A percentile compares a stretch with the other conserved stretches of the same genome.
These are phyloP conservation scores for Polyrhizophydium stewartii DNA, from an alignment of 371 early-diverging fungal species.

Conservation along the genomic window DNA sequence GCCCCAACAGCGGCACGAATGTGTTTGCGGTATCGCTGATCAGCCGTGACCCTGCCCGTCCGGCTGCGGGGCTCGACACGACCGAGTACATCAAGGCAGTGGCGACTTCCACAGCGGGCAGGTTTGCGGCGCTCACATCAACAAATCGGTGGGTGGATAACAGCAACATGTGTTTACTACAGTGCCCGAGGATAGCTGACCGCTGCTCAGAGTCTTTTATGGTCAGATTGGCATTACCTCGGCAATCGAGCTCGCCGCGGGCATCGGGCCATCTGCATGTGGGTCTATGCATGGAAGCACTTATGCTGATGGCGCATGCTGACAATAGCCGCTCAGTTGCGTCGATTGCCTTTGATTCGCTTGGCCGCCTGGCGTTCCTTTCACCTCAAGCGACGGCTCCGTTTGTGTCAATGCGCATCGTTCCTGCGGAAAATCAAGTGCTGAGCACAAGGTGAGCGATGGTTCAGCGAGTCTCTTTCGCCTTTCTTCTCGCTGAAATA, in stretches of 20 bases:
- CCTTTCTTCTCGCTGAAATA: too few species aligned
- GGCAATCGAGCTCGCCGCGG: conserved; percentile 16
- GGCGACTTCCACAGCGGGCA: conserved; percentile 2
- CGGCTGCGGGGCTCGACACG: conserved; percentile 12
- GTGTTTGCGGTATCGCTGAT: conserved; percentile 12
- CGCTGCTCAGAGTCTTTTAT: conserved; percentile 21
- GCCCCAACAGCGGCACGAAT: conserved; percentile 18
- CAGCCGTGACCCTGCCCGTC: conserved; percentile 14
- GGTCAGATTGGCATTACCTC: conserved; percentile 7
- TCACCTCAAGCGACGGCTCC: conserved; percentile 4
- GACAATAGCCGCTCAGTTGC: background rate
- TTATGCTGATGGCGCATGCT: background rate
- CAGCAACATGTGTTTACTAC: too few species aligned
- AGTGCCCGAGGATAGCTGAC: too few species aligned
- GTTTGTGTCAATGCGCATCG: conserved; percentile 9
- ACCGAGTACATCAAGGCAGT: conserved; percentile 17
- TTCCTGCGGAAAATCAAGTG: conserved; percentile 16
- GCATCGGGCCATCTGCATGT: conserved; percentile 7
- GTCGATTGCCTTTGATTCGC: conserved; percentile 12
- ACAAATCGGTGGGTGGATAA: conserved; percentile 13
- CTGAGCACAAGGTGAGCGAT: conserved; percentile 13
- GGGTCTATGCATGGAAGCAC: too few species aligned
- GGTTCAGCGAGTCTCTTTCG: too few species aligned
- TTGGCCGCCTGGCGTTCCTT: conserved; percentile 8
- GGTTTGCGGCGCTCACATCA: conserved; percentile 23